Conservation (phyloP, 306 rosid species). For the Fragaria iinumae region DNA sequence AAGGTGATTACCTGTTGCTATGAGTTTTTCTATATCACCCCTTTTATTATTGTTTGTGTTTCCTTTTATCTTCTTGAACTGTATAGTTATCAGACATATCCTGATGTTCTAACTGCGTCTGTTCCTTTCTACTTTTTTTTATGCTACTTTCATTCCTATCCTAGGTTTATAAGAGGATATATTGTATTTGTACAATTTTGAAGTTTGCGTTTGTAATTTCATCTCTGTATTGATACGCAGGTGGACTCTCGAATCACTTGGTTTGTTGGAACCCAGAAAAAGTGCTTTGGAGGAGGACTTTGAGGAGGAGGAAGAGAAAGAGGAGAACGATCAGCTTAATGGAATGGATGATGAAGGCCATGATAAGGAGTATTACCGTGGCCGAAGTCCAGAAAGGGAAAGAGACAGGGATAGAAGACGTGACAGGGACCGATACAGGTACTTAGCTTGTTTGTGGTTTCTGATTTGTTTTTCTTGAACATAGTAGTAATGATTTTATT, state of each 20-base stretch:
- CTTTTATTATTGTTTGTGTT: neutral
- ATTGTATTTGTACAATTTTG: neutral
- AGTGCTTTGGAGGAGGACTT: conserved; percentile 97
- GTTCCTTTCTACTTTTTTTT: neutral
- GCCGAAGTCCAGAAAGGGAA: conserved; percentile 82
- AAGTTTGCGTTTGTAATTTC: neutral
- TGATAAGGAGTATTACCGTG: conserved; percentile 82
- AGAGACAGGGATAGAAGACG: conserved; percentile 91
- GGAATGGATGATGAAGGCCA: conserved; percentile 59
- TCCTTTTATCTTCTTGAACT: neutral
- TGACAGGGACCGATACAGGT: conserved; percentile 92
- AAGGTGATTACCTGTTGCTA: conserved; percentile 40
- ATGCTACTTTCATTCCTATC: neutral
- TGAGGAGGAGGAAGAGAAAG: conserved; percentile 99
- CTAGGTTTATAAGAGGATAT: neutral
- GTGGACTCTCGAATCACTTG: conserved; percentile 79
- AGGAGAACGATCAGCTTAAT: conserved; percentile 75
- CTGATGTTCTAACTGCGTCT: neutral
- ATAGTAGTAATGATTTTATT: neutral
- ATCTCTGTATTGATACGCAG: conserved; percentile 30
- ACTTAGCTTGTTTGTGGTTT: conserved; percentile 8
- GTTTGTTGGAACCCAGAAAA: conserved; percentile 64
- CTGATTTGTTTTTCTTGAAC: neutral
- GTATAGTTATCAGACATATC: neutral
- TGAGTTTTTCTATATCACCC: neutral